These are phyloP conservation scores for Leccinum solheimii DNA, from an alignment of 1,284 basidiomycete species.

Conservation along the genomic window DNA sequence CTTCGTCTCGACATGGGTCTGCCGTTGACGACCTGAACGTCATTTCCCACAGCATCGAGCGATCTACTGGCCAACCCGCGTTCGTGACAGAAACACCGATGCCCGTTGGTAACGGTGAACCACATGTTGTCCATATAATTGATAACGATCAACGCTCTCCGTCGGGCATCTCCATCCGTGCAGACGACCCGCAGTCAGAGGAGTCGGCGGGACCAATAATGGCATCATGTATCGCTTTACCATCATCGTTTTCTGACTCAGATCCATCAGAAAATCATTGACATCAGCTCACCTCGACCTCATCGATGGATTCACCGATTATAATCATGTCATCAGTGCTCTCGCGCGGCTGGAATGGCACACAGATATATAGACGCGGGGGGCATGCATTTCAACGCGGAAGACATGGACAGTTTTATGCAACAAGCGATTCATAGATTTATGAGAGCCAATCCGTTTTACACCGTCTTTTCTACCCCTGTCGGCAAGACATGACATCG, in stretches of 20 bases:
- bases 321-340: constrained; percentile 15
- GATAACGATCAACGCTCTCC: constrained; percentile 16
- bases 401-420: constrained; percentile 18
- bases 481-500: constrained; percentile 12
- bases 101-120: constrained; percentile 13
- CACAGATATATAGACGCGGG: constrained; percentile 20
- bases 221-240: constrained; percentile 27
- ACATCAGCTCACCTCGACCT: constrained; percentile 40
- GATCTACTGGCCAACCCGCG: constrained; percentile 19
- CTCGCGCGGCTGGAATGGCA: constrained; percentile 14
- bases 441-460: constrained; percentile 20
- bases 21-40: constrained; percentile 31
- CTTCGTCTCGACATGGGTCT: constrained; percentile 31
- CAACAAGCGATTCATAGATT: constrained; percentile 28
- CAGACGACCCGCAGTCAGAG: constrained; percentile 12
- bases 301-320: constrained; percentile 38
- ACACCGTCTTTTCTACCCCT: constrained; percentile 17
- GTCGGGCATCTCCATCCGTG: constrained; percentile 2
- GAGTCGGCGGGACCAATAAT: constrained; percentile 15
- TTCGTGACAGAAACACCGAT: constrained; percentile 19
- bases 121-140: constrained; percentile 6
- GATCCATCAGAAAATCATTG: constrained; percentile 27
- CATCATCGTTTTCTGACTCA: constrained; percentile 30
- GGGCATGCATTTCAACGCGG: constrained; percentile 17
- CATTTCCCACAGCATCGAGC: constrained; percentile 30